These are phyloP conservation scores for Spiraea crenata DNA, from an alignment of 331 rosid genomes.

Conservation along the genomic window DNA sequence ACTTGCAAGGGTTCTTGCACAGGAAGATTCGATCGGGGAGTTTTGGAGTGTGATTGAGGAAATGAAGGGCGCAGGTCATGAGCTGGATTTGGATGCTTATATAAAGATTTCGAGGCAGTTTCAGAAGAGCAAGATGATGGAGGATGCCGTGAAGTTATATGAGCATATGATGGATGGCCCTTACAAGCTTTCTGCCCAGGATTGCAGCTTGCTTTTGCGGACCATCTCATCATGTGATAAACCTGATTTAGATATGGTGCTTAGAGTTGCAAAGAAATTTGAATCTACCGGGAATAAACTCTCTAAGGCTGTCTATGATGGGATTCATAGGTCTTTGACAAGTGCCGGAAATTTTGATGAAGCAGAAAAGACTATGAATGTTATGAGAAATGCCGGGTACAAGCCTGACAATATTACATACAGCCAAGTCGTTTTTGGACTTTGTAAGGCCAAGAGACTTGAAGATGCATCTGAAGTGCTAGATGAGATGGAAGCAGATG, in stretches of 20 bases:
- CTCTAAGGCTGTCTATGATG: slow-evolving; percentile 70
- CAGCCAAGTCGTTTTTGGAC: slow-evolving; percentile 80
- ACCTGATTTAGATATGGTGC: slow-evolving; percentile 60
- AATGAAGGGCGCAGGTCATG: slow-evolving; percentile 56
- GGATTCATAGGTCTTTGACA: slow-evolving; percentile 78
- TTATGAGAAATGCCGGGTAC: slow-evolving; percentile 66
- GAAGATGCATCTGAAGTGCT: slow-evolving; percentile 70
- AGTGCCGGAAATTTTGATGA: slow-evolving; percentile 67
- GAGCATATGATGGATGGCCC: slow-evolving; percentile 93
- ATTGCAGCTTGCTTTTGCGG: slow-evolving; percentile 52
- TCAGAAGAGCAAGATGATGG: slow-evolving; percentile 60
- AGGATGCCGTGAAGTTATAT: slow-evolving; percentile 81
- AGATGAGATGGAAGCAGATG: slow-evolving; percentile 71
- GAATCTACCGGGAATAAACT: slow-evolving; percentile 56
- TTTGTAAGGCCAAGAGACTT: slow-evolving; percentile 64
- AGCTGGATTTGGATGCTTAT: slow-evolving; percentile 75
- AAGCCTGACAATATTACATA: slow-evolving; percentile 76
- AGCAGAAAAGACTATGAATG: slow-evolving; percentile 53
- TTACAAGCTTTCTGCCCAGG: slow-evolving; percentile 58
- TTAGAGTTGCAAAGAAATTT: slow-evolving; percentile 62
- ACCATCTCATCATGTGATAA: slow-evolving; percentile 39
- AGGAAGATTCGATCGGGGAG: slow-evolving; percentile 47
- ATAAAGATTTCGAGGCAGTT: slow-evolving; percentile 66
- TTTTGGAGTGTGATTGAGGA: slow-evolving; percentile 74
- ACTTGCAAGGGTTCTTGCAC: slow-evolving; percentile 58